Conservation (phyloP, 768 basidiomycete genomes). For the Phlegmacium glaucopus region DNA sequence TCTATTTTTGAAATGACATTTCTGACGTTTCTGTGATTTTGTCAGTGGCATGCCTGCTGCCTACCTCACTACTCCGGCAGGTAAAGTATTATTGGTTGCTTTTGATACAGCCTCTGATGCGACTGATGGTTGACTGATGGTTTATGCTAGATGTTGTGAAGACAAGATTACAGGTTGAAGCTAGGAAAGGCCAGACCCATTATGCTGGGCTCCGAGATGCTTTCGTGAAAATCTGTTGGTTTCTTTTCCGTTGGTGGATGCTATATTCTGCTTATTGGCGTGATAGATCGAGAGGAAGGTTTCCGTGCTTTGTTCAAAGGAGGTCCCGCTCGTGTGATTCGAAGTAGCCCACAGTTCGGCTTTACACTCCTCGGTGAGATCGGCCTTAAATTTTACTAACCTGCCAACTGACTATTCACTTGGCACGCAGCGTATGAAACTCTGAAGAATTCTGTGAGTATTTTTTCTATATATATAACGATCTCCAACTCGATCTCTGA, state of each 20-base stretch:
- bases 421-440: constrained; percentile 38
- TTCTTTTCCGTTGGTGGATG: constrained; percentile 4
- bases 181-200: constrained; percentile 82
- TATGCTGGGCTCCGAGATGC: constrained; percentile 92
- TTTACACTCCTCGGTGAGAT: constrained; percentile 73
- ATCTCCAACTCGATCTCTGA: constrained; percentile 11
- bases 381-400: constrained; percentile 1
- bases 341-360: constrained; percentile 92
- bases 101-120: constrained; percentile 5
- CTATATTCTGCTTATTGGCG: constrained; percentile 7
- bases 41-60: constrained; percentile 96
- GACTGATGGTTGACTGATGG: constrained; percentile 14
- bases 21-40: constrained; percentile 25
- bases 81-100: constrained; percentile 35
- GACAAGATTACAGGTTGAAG: constrained; percentile 93
- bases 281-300: constrained; percentile 81
- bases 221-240: constrained; percentile 84
- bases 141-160: constrained; percentile 97
- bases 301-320: constrained; percentile 90
- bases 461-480: constrained; percentile 10
- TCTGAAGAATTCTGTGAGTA: constrained; percentile 41
- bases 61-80: constrained; percentile 88
- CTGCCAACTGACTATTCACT: constrained; percentile 13
- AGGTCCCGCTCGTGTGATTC: constrained; percentile 80
- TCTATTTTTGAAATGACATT: constrained; percentile 12